Percentiles rank a stretch among this genome's conserved stretches.
Evolutionary conservation across 768 basidiomycete genomes (phyloP).

Genomic region (Russula griseocarnosa): DNA sequence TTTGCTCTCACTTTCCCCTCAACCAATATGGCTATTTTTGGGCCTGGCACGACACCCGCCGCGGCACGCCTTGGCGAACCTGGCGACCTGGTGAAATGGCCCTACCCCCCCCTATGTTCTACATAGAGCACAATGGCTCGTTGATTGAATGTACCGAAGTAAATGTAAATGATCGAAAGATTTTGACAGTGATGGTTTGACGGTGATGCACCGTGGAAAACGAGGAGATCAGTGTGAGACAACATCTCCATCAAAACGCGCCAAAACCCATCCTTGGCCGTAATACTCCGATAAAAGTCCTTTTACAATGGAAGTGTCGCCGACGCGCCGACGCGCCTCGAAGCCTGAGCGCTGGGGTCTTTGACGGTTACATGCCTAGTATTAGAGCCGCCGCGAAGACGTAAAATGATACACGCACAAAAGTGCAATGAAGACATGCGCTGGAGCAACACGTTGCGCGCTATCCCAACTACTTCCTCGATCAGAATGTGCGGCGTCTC

Average conservation of each 20-base stretch:
- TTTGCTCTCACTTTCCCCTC: neutral
- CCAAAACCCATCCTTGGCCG: neutral
- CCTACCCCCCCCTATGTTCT: neutral
- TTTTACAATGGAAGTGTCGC: neutral
- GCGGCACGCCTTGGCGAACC: too few species aligned
- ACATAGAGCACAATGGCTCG: neutral
- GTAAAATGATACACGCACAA: slow-evolving; percentile 2
- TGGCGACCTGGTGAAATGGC: neutral
- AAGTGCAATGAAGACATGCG: neutral
- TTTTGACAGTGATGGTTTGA: too few species aligned
- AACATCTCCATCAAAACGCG: neutral
- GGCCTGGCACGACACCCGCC: neutral
- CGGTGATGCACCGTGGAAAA: neutral
- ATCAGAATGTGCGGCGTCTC: slow-evolving; percentile 2
- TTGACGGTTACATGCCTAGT: neutral
- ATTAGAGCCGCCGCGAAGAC: neutral
- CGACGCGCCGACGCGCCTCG: too few species aligned
- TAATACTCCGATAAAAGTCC: neutral
- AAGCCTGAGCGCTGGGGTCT: too few species aligned
- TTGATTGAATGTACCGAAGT: neutral
- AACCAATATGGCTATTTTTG: neutral
- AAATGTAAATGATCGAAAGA: neutral
- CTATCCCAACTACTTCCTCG: neutral
- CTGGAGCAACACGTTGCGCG: slow-evolving; percentile 14
- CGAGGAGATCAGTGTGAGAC: neutral